A percentile compares a stretch with the other conserved stretches of the same genome.
phyloP scores from a whole-genome alignment of 345 rosid species.

The Triadica sebifera region DNA sequence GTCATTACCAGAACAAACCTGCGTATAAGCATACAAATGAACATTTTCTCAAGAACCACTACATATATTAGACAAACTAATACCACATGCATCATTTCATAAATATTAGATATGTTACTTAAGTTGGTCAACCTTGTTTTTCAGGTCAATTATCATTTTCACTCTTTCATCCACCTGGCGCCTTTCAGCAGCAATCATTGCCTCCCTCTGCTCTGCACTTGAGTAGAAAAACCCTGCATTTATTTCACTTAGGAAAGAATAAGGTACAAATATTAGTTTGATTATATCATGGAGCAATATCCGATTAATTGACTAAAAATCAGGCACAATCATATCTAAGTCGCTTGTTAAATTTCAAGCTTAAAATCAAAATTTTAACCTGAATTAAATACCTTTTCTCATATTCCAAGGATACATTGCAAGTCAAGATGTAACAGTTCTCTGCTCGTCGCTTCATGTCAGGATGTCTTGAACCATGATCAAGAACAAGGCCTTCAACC shows the following conservation, averaged over 20 bases:
- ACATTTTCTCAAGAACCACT: constrained; percentile 8
- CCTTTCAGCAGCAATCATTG: constrained; percentile 96
- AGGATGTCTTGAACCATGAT: constrained; percentile 99
- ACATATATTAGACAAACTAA: neutral
- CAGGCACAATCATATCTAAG: neutral
- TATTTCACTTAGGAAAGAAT: constrained; percentile 61
- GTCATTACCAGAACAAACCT: constrained; percentile 87
- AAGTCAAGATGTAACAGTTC: constrained; percentile 87
- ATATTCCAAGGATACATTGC: constrained; percentile 92
- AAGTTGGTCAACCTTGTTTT: constrained; percentile 57
- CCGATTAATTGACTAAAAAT: neutral
- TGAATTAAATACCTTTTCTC: constrained; percentile 68
- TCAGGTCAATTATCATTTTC: constrained; percentile 74
- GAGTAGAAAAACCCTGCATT: constrained; percentile 99
- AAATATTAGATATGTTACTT: neutral
- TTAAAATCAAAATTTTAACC: neutral
- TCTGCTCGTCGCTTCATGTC: constrained; percentile 98
- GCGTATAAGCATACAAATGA: constrained; percentile 25
- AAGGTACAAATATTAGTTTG: constrained; percentile 31
- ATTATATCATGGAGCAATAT: constrained; percentile 11
- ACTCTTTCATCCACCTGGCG: constrained; percentile 88
- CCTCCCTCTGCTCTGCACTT: constrained; percentile 95
- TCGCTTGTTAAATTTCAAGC: neutral
- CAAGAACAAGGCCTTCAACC: constrained; percentile 98
- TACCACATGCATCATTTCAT: neutral